These are phyloP conservation scores for Pythium sukuiense DNA, from an alignment of 352 stramenopile species.

Conservation along the genomic window DNA sequence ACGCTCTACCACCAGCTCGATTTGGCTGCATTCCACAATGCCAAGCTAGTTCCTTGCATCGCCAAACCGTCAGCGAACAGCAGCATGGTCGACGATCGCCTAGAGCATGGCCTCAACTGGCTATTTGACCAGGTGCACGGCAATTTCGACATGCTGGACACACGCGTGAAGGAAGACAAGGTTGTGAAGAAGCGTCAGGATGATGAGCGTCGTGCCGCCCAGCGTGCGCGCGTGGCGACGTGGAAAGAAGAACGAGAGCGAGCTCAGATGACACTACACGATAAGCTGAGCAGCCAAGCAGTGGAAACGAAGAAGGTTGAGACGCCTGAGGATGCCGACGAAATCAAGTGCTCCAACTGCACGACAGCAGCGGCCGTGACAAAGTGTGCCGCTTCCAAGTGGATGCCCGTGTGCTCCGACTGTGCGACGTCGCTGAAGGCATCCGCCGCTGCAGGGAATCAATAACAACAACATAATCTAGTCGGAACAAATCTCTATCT, in stretches of 20 bases:
- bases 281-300: constrained; percentile 30
- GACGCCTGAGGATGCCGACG: constrained; percentile 34
- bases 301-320: constrained; percentile 9
- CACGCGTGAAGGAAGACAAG: constrained; percentile 50
- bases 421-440: constrained; percentile 54
- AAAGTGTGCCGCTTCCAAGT: constrained; percentile 83
- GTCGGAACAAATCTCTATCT: not conserved
- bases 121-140: constrained; percentile 66
- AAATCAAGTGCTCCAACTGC: constrained; percentile 74
- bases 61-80: constrained; percentile 58
- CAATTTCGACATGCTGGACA: constrained; percentile 47
- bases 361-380: constrained; percentile 49
- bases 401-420: constrained; percentile 76
- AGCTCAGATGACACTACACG: constrained; percentile 54
- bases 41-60: constrained; percentile 51
- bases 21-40: constrained; percentile 39
- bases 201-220: constrained; percentile 51
- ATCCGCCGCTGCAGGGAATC: constrained; percentile 6
- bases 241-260: constrained; percentile 81
- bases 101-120: constrained; percentile 69
- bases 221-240: constrained; percentile 55
- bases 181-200: constrained; percentile 60
- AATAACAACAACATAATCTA: constrained; percentile 15
- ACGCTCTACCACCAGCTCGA: constrained; percentile 39
- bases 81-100: constrained; percentile 54